Evolutionary conservation across 306 rosid species (phyloP), one percentile per base, ranked within the genome.

Genomic region (Myrica gale): DNA sequence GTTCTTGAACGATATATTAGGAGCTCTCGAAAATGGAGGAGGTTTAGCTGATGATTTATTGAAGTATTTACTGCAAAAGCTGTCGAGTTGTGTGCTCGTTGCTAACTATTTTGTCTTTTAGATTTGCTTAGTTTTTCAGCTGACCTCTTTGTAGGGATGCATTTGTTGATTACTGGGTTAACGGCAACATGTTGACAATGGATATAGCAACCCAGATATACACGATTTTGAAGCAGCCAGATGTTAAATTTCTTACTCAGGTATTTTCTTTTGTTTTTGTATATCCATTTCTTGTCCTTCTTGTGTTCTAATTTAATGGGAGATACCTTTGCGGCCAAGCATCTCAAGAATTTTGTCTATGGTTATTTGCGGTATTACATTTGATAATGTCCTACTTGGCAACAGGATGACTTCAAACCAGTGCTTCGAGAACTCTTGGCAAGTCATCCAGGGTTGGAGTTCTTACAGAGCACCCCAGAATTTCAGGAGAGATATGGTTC

Each of bases 401-500:
- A 63, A 54, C 84, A 96, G 99, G 97, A 96, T 85, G 99, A 92
- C 81, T 96, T 96, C 83, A 96, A 96, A 88, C 94, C 98, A 13
- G 87, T 96, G 79, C 92, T 96, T 68, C 89, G 90, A 52, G 99
- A 96, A 85, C 96, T 96, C 78, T 89, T 96, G 93, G 91, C 97
- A 55, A 87, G 96, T 73, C 99, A 96, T 84, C 96, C 99, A 37
- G 99, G 99, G 82, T 80, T 96, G 81, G 99, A 96, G 84, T 96
- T 96, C 87, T 86, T 96, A 81, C 99, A 92, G 87, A 87, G 96
- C 78, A 96, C 99, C 48, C 99, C 97, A 50, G 99, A 96, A 85
- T 96, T 96, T 89, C 99, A 96, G 86, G 99, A 96, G 82, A 90
- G 99, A 96, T 96, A 92, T 68, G 99, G 99, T 96, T 84, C 61